Conservation (phyloP, 176 grass and related monocot genomes). For the Aegilops umbellulata region DNA sequence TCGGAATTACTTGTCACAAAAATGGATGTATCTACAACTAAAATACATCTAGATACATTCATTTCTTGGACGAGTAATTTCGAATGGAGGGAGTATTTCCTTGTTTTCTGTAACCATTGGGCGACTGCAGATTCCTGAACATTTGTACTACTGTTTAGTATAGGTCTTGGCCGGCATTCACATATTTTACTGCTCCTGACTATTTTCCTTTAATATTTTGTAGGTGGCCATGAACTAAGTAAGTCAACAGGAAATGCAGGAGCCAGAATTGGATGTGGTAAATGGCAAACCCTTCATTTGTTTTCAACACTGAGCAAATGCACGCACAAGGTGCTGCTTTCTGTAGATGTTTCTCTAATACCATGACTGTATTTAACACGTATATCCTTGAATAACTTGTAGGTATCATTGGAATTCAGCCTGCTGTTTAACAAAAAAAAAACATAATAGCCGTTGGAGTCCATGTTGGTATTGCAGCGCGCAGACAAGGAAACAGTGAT, state of each 20-base stretch:
- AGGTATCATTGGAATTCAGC: conserved; percentile 67
- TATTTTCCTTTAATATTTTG: conserved; percentile 25
- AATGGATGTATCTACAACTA: no score
- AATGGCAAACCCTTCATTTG: neutral
- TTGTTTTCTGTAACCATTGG: neutral
- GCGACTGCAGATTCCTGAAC: neutral
- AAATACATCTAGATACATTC: no score
- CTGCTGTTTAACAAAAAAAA: conserved; percentile 36
- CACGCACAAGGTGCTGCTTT: neutral
- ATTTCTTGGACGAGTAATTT: no score
- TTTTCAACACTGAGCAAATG: neutral
- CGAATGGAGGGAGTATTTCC: no score
- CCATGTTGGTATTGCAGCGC: neutral
- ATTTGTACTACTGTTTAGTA: neutral
- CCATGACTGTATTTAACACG: neutral
- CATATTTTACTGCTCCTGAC: neutral
- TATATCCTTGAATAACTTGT: conserved; percentile 1
- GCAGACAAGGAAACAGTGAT: conserved; percentile 9
- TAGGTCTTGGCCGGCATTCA: neutral
- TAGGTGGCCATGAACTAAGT: conserved; percentile 68
- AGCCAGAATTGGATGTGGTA: conserved; percentile 68
- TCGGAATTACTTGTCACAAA: no score
- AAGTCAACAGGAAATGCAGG: conserved; percentile 76
- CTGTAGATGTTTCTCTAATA: neutral
- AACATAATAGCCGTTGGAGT: neutral